Percentiles rank a stretch among this genome's conserved stretches.
Conservation (phyloP, 2,329 filamentous ascomycete species). For the Fusarium chlamydosporum region DNA sequence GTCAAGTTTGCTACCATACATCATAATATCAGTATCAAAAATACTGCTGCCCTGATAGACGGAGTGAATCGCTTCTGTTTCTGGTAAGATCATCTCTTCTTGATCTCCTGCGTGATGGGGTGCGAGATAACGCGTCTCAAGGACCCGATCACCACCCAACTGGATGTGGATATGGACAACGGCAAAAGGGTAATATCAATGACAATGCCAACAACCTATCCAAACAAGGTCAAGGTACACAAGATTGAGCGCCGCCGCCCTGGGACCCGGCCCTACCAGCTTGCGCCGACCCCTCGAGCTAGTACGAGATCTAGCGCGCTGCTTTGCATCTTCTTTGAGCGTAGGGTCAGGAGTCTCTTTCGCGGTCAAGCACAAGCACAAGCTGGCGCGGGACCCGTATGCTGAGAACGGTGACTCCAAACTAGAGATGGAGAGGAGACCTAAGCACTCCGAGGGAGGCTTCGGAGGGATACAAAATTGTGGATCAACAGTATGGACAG, state of each 20-base stretch:
- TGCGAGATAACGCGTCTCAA: slow-evolving; percentile 18
- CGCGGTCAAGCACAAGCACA: slow-evolving; percentile 28
- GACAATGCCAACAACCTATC: slow-evolving; percentile 35
- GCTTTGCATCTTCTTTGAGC: slow-evolving; percentile 40
- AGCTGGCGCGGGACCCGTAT: slow-evolving; percentile 35
- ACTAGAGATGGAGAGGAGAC: slow-evolving; percentile 24
- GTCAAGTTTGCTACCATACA: not conserved
- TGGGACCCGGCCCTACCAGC: slow-evolving; percentile 46
- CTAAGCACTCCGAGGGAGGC: slow-evolving; percentile 42
- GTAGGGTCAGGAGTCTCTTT: slow-evolving; percentile 38
- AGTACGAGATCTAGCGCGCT: slow-evolving; percentile 40
- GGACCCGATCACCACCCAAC: slow-evolving; percentile 22
- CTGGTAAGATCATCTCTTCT: slow-evolving; percentile 16
- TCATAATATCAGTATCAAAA: slow-evolving; percentile 7
- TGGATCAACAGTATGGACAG: slow-evolving; percentile 44
- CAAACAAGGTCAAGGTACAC: slow-evolving; percentile 24
- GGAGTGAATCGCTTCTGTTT: slow-evolving; percentile 7
- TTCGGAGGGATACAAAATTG: slow-evolving; percentile 44
- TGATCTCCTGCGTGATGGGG: slow-evolving; percentile 5
- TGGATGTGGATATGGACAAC: slow-evolving; percentile 24
- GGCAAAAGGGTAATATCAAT: slow-evolving; percentile 31
- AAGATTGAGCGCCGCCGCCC: slow-evolving; percentile 37
- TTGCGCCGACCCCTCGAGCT: slow-evolving; percentile 49
- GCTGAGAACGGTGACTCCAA: slow-evolving; percentile 40
- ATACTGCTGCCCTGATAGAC: slow-evolving; percentile 1